Conservation (phyloP, 257 asterid species). For the Thymus quinquecostatus region DNA sequence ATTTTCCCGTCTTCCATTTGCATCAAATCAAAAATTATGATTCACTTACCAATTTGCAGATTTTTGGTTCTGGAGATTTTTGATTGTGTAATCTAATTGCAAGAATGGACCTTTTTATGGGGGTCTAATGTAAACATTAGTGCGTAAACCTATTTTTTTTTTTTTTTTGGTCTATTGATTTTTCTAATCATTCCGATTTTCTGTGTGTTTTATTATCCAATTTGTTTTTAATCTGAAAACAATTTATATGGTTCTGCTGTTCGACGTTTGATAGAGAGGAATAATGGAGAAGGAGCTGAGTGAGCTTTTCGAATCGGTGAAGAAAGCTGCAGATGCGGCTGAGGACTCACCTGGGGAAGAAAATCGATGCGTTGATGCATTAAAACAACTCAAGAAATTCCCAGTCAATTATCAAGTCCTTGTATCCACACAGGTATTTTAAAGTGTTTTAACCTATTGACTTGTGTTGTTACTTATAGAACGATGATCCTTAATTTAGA, state of each 20-base stretch:
- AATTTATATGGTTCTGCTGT: constrained; percentile 10
- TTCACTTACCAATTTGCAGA: constrained; percentile 5
- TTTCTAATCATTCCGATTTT: background rate
- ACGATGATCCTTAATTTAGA: background rate
- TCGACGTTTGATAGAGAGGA: constrained; percentile 26
- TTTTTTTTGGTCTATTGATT: constrained; percentile 10
- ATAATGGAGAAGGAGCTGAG: constrained; percentile 86
- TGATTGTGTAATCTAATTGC: constrained; percentile 15
- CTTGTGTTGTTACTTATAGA: background rate
- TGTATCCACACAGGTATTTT: constrained; percentile 80
- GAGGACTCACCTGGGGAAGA: constrained; percentile 66
- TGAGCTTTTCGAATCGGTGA: constrained; percentile 75
- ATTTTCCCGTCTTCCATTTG: background rate
- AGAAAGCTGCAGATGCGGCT: constrained; percentile 77
- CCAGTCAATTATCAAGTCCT: constrained; percentile 88
- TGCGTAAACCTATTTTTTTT: background rate
- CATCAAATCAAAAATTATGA: background rate
- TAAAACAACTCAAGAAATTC: constrained; percentile 69
- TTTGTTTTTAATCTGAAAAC: background rate
- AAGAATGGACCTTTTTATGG: constrained; percentile 26
- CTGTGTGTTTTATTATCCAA: constrained; percentile 4
- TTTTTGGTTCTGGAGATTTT: background rate
- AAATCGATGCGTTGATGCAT: constrained; percentile 64
- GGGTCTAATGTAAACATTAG: background rate
- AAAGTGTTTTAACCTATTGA: background rate